Conservation (phyloP, 2,329 filamentous ascomycete genomes). For the Botryotinia convoluta region DNA sequence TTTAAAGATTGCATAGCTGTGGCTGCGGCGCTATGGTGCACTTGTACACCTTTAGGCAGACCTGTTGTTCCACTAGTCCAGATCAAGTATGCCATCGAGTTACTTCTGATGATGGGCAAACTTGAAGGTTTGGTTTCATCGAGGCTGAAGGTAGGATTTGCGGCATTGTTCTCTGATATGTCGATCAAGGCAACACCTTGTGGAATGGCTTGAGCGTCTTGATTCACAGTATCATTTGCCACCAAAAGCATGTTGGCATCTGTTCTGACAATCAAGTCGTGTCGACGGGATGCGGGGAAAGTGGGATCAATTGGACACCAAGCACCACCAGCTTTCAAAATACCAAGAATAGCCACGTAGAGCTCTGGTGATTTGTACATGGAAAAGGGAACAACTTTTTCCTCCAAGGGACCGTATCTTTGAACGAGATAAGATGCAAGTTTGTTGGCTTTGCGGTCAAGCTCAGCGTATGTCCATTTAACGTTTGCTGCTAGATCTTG, state of each 20-base stretch:
- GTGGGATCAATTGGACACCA: slow-evolving; percentile 40
- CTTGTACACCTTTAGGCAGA: slow-evolving; percentile 28
- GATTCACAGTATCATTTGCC: not conserved
- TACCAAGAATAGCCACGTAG: slow-evolving; percentile 37
- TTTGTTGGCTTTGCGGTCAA: not conserved
- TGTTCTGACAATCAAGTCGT: slow-evolving; percentile 12
- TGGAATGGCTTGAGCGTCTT: slow-evolving; percentile 1
- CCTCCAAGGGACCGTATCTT: slow-evolving; percentile 7
- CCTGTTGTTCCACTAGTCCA: slow-evolving; percentile 28
- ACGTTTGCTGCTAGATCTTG: not conserved
- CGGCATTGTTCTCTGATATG: not conserved
- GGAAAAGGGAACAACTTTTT: slow-evolving; percentile 12
- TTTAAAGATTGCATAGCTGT: slow-evolving; percentile 4
- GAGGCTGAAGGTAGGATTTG: not conserved
- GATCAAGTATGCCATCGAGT: slow-evolving; percentile 24
- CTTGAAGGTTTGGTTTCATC: not conserved
- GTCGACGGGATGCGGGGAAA: slow-evolving; percentile 21
- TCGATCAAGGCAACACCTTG: slow-evolving; percentile 3
- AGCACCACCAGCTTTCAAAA: slow-evolving; percentile 39
- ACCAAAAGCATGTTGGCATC: slow-evolving; percentile 1
- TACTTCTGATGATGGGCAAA: not conserved
- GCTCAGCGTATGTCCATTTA: slow-evolving; percentile 11
- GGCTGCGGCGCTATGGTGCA: slow-evolving; percentile 22
- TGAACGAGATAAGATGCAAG: slow-evolving; percentile 10
- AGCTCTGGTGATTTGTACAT: slow-evolving; percentile 34